Percentiles rank a stretch among this genome's conserved stretches.
Evolutionary conservation across 1,284 basidiomycete genomes (phyloP).

Genomic region (Pulchroboletus neoregius): DNA sequence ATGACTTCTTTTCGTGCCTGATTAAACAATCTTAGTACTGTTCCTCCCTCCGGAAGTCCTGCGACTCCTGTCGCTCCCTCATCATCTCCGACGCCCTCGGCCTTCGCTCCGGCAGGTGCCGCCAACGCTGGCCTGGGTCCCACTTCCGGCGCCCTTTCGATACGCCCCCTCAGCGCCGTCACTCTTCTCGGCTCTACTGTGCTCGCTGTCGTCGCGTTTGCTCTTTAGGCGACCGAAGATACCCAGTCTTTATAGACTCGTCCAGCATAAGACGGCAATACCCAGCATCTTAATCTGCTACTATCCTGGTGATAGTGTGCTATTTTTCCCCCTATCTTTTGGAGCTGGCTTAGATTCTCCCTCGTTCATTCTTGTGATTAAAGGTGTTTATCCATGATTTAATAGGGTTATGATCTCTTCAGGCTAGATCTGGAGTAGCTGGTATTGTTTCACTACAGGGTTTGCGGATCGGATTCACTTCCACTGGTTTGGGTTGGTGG

Average conservation of each 20-base stretch:
- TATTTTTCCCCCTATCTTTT: not conserved
- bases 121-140: conserved; percentile 50
- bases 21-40: too few species aligned
- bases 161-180: conserved; percentile 13
- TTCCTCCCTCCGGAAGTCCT: too few species aligned
- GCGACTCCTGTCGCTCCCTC: conserved; percentile 5
- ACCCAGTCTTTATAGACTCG: conserved; percentile 2
- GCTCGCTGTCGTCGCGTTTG: conserved; percentile 16
- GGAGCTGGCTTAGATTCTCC: conserved; percentile 15
- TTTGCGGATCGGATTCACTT: conserved; percentile 9
- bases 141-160: conserved; percentile 21
- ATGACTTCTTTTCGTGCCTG: conserved; percentile 6
- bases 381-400: conserved; percentile 22
- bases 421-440: conserved; percentile 10
- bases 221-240: conserved; percentile 15
- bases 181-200: conserved; percentile 18
- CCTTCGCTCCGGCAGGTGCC: conserved; percentile 42
- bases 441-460: conserved; percentile 8
- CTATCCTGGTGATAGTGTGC: conserved; percentile 27
- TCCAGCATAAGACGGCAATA: conserved; percentile 14
- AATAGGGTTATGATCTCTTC: conserved; percentile 11
- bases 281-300: conserved; percentile 7
- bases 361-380: conserved; percentile 1
- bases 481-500: conserved; percentile 16
- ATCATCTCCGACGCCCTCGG: conserved; percentile 13